Percentiles rank a stretch among this genome's conserved stretches.
These are phyloP conservation scores for Thalassiosira exigua DNA, from an alignment of 352 stramenopile species.

Conservation along the genomic window DNA sequence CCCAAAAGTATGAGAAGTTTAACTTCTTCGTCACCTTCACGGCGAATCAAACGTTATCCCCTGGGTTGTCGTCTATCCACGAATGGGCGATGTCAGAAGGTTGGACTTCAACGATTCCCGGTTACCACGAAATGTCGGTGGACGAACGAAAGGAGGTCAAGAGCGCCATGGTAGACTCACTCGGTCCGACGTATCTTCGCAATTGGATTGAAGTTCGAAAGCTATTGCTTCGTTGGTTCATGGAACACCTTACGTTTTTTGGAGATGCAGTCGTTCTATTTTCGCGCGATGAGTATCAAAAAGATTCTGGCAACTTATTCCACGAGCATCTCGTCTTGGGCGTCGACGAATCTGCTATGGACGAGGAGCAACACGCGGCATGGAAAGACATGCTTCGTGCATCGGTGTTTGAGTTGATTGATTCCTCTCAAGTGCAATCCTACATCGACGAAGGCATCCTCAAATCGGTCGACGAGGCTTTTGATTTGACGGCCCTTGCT, in stretches of 20 bases:
- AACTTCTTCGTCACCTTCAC: constrained; percentile 33
- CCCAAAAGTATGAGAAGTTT: constrained; percentile 30
- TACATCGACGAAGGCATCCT: constrained; percentile 32
- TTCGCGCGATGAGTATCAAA: constrained; percentile 33
- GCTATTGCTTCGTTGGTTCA: constrained; percentile 10
- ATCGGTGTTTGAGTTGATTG: constrained; percentile 11
- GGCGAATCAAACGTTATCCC: not conserved
- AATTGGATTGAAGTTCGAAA: constrained; percentile 18
- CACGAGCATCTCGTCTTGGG: constrained; percentile 30
- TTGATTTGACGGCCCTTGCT: not conserved
- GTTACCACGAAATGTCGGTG: constrained; percentile 11
- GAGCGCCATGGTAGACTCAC: constrained; percentile 16
- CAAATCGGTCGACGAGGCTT: not conserved
- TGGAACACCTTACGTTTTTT: not conserved
- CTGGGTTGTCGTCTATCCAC: constrained; percentile 12
- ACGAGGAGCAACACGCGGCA: not conserved
- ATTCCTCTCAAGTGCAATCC: constrained; percentile 10
- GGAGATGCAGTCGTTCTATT: constrained; percentile 15
- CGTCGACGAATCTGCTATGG: constrained; percentile 4
- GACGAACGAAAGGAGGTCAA: constrained; percentile 9
- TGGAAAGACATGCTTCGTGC: constrained; percentile 29
- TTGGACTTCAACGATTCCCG: constrained; percentile 15
- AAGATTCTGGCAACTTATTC: constrained; percentile 23
- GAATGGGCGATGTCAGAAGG: constrained; percentile 19
- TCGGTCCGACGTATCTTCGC: constrained; percentile 1